Conservation (phyloP, 371 early-diverging fungal genomes). For the Mucor mucedo region DNA sequence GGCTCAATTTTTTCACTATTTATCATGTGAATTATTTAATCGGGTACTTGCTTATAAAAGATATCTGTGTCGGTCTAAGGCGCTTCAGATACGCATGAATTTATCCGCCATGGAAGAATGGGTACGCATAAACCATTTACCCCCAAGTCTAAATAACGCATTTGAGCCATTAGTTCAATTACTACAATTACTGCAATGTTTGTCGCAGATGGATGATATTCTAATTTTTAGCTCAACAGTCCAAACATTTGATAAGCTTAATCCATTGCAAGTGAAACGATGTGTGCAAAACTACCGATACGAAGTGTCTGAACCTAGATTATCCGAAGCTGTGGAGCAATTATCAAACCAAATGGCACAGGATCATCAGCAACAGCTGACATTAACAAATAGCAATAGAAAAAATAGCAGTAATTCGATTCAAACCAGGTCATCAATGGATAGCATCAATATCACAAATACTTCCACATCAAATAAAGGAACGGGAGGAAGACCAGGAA, state of each 20-base stretch:
- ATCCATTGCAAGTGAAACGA: slow-evolving; percentile 70
- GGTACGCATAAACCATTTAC: slow-evolving; percentile 62
- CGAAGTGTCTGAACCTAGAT: slow-evolving; percentile 74
- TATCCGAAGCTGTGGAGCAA: slow-evolving; percentile 67
- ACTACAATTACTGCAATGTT: slow-evolving; percentile 80
- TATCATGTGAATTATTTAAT: slow-evolving; percentile 80
- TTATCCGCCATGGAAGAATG: slow-evolving; percentile 81
- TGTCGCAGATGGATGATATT: slow-evolving; percentile 71
- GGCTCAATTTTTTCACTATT: slow-evolving; percentile 73
- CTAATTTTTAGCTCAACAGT: slow-evolving; percentile 71
- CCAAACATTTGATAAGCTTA: slow-evolving; percentile 62
- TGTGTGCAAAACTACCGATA: slow-evolving; percentile 82
- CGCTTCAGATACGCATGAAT: slow-evolving; percentile 86
- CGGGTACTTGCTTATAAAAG: slow-evolving; percentile 73
- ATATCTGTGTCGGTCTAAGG: slow-evolving; percentile 79
- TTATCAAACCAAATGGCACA: slow-evolving; percentile 65
- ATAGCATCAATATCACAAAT: neutral
- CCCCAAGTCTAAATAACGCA: slow-evolving; percentile 38
- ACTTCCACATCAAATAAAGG: neutral
- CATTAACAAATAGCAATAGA: neutral
- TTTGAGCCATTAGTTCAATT: slow-evolving; percentile 74
- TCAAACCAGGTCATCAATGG: neutral
- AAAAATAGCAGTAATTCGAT: slow-evolving; percentile 2
- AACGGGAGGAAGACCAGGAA: slow-evolving; percentile 11
- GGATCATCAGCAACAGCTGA: slow-evolving; percentile 46